phyloP scores from a whole-genome alignment of 208 protist genomes.

The Trypanosoma lewisi region DNA sequence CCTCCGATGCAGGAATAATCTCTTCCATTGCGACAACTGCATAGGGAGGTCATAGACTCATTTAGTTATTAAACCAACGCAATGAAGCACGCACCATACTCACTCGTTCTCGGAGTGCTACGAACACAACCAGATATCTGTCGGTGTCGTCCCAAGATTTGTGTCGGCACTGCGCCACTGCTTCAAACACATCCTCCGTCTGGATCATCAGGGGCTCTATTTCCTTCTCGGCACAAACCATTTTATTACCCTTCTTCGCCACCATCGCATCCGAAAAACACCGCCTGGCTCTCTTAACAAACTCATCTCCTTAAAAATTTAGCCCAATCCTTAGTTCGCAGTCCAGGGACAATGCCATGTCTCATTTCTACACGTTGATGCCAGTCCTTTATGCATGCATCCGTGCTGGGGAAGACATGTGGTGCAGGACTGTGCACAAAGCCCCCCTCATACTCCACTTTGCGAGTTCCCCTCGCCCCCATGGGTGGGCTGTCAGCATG shows the following conservation, averaged over 20 bases:
- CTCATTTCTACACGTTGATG: background rate
- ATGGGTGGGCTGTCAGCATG: conserved; percentile 12
- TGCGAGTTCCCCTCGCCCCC: background rate
- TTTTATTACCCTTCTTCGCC: too few species aligned
- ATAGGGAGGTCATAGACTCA: background rate
- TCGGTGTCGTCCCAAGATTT: too few species aligned
- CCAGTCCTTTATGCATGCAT: conserved; percentile 6
- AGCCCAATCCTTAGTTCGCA: background rate
- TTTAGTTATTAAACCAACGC: conserved; percentile 5
- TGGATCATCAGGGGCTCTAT: too few species aligned
- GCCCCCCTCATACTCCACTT: conserved; percentile 16
- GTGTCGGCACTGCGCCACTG: conserved; percentile 5
- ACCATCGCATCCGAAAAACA: too few species aligned
- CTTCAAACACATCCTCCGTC: background rate
- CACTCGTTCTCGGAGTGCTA: background rate
- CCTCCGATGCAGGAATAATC: conserved; percentile 9
- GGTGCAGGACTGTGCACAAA: background rate
- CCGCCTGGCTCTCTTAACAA: too few species aligned
- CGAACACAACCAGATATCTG: conserved; percentile 18
- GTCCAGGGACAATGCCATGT: conserved; percentile 12
- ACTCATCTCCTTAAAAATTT: background rate
- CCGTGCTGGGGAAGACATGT: background rate
- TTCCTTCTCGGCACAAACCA: too few species aligned
- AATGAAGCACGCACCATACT: conserved; percentile 3
- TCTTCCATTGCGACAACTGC: conserved; percentile 20